These are phyloP conservation scores for Ambrosiella cleistominuta DNA, from an alignment of 2,329 filamentous ascomycete species.

Conservation along the genomic window DNA sequence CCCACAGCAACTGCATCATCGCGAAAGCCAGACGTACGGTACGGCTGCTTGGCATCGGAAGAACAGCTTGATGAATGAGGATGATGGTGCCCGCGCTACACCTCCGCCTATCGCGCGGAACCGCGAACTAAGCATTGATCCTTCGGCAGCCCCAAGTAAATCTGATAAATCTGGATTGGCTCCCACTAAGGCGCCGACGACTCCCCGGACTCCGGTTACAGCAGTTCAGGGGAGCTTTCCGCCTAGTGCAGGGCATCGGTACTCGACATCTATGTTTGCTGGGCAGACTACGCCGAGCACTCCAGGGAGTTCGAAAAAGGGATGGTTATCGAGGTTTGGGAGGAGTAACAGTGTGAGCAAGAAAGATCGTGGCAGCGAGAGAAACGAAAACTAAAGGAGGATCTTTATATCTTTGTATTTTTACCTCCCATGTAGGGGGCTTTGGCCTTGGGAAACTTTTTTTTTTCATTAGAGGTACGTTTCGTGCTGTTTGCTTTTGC, in stretches of 20 bases:
- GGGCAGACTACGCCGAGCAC: slow-evolving; percentile 6
- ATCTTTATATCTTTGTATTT: not conserved
- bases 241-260: slow-evolving; percentile 4
- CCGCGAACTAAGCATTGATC: slow-evolving; percentile 14
- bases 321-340: slow-evolving; percentile 12
- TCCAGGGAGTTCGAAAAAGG: slow-evolving; percentile 8
- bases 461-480: not conserved
- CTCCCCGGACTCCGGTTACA: slow-evolving; percentile 6
- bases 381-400: not conserved
- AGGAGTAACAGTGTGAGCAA: slow-evolving; percentile 12
- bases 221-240: slow-evolving; percentile 4
- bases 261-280: slow-evolving; percentile 3
- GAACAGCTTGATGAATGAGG: slow-evolving; percentile 19
- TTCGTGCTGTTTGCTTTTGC: not conserved
- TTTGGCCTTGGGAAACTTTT: not conserved
- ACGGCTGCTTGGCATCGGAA: slow-evolving; percentile 25
- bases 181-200: not conserved
- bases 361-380: slow-evolving; percentile 3
- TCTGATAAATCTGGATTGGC: not conserved
- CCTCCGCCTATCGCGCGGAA: slow-evolving; percentile 39
- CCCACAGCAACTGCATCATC: not conserved
- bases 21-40: slow-evolving; percentile 19
- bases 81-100: slow-evolving; percentile 32
- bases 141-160: not conserved
- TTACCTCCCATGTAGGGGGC: slow-evolving; percentile 4